Evolutionary conservation across 495 filamentous ascomycete genomes (phyloP).

Genomic region (Margaritispora aquatica): DNA sequence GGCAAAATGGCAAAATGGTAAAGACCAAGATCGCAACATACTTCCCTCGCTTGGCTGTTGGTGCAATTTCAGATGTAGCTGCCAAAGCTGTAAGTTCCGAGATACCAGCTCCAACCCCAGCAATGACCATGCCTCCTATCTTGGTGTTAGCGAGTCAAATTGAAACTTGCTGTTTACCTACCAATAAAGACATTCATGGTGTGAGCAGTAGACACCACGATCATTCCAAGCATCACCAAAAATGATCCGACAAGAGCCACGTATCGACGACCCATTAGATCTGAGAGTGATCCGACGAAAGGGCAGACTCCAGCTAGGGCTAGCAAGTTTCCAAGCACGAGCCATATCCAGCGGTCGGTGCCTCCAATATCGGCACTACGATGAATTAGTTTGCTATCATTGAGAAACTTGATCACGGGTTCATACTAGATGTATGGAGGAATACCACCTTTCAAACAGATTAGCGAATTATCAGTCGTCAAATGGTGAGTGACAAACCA

Average conservation of each 20-base stretch:
- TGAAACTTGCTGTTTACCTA: constrained; percentile 27
- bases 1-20: constrained; percentile 62
- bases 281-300: constrained; percentile 67
- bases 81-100: constrained; percentile 64
- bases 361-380: constrained; percentile 51
- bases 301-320: constrained; percentile 63
- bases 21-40: constrained; percentile 63
- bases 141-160: constrained; percentile 16
- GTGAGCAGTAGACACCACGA: constrained; percentile 56
- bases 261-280: constrained; percentile 62
- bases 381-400: neutral
- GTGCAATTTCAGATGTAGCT: constrained; percentile 63
- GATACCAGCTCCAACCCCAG: constrained; percentile 57
- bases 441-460: constrained; percentile 40
- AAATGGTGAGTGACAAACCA: constrained; percentile 28
- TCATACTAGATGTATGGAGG: constrained; percentile 54
- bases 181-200: constrained; percentile 67
- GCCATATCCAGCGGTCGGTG: constrained; percentile 60
- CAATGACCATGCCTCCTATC: constrained; percentile 54
- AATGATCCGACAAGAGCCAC: constrained; percentile 55
- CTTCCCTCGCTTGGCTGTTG: constrained; percentile 58
- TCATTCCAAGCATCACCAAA: constrained; percentile 58
- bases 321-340: constrained; percentile 63
- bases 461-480: neutral
- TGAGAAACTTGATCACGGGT: neutral